Base-by-base conservation (phyloP, 2,329 filamentous ascomycete genomes). In the Fusarium domesticum region DNA sequence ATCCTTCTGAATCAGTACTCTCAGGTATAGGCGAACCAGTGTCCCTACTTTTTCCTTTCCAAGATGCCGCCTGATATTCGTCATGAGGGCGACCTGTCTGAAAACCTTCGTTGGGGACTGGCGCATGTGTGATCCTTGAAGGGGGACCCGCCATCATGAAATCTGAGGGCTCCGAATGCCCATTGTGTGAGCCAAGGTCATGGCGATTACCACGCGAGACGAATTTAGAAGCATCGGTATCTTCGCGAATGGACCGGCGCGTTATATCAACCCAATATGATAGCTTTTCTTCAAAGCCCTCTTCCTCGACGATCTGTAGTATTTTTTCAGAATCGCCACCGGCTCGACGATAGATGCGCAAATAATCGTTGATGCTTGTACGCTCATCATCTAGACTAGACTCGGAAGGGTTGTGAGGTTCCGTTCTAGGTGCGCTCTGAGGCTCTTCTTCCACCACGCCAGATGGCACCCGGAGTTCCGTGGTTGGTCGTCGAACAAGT, bases 261-360 rank as follows among this genome's bases (percentile, higher is more conserved):
- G 81, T 79, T 18, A 78, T 68, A 23, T 74, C 70, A 10, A 84
- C 72, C 71, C 82, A 80, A 61, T 81, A 80, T 10, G 71, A 69
- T 25, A 87, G 71, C 38, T 77, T 75, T 10, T 80, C 77, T 43
- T 78, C 72, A 2, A 80, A 71, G 5, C 76, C 73, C 54, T 85
- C 81, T 30, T 80, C 74, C 31, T 77, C 74, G 23, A 85, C 81
- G 17, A 87, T 80, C 32, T 73, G 69, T 3, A 84, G 53, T 18
- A 87, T 80, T 46, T 73, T 74, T 28, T 77, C 71, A 0, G 75
- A 74, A 53, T 85, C 75, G 5, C 82, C 82, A 34, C 74, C 73
- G 1, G 81, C 81, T 43, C 78, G 77, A 33, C 74, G 71, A 64
- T 81, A 84, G 30, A 79, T 82, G 43, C 70, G 73, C 53, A 76